Conservation (phyloP, 1,139 yeast species). For the Geotrichum cucujoidarum region DNA sequence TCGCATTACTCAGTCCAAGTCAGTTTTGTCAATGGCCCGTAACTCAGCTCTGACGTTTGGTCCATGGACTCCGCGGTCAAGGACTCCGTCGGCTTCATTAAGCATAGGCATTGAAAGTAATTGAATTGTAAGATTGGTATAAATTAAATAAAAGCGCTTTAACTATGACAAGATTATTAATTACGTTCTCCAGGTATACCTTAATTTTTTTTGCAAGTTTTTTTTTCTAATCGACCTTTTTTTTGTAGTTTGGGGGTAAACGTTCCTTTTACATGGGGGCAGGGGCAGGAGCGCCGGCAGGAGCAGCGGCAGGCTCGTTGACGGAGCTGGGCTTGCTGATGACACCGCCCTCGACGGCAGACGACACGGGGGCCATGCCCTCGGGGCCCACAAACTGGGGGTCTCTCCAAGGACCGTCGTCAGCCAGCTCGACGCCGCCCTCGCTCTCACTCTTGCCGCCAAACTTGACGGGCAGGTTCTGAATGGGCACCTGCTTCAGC, state of each 20-base stretch:
- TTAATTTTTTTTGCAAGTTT: too few species aligned
- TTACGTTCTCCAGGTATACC: too few species aligned
- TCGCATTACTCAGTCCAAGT: too few species aligned
- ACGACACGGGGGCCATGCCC: conserved; percentile 33
- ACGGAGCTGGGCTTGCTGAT: not conserved
- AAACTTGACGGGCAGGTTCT: conserved; percentile 83
- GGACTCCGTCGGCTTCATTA: too few species aligned
- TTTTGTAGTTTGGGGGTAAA: not conserved
- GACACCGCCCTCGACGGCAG: conserved; percentile 12
- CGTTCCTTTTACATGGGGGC: conserved; percentile 5
- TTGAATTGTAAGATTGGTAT: too few species aligned
- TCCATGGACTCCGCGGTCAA: too few species aligned
- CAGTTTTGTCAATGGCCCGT: too few species aligned
- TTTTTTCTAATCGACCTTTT: not conserved
- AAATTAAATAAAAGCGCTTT: too few species aligned
- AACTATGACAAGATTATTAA: too few species aligned
- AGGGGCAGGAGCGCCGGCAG: conserved; percentile 7
- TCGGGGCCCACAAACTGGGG: conserved; percentile 55
- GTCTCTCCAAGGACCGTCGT: conserved; percentile 97
- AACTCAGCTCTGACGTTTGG: too few species aligned
- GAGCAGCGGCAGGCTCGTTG: conserved; percentile 2
- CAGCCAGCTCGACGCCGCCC: conserved; percentile 79
- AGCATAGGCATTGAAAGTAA: too few species aligned
- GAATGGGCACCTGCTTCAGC: conserved; percentile 86
- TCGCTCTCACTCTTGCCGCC: conserved; percentile 77